These are phyloP conservation scores for Nothopassalora personata DNA, from an alignment of 2,329 filamentous ascomycete species.

Conservation along the genomic window DNA sequence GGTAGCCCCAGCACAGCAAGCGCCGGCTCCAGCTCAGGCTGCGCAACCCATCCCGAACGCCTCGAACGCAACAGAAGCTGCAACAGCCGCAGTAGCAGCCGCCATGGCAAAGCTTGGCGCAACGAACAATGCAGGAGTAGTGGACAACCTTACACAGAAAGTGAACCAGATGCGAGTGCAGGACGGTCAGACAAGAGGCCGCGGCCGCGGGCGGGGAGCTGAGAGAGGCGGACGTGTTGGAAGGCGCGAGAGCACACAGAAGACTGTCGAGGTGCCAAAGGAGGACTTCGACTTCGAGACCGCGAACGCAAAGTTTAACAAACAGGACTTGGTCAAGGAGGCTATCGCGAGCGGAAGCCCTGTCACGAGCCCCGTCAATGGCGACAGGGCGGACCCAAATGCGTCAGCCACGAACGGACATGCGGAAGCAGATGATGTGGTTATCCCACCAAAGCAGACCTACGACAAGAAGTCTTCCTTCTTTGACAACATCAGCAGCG, in stretches of 20 bases:
- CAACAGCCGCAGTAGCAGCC: conserved; percentile 70
- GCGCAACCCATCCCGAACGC: conserved; percentile 19
- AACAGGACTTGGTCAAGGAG: conserved; percentile 82
- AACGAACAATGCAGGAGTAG: conserved; percentile 20
- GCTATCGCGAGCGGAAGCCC: conserved; percentile 75
- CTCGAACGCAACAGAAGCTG: conserved; percentile 63
- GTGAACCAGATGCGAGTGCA: conserved; percentile 66
- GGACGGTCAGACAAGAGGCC: conserved; percentile 33
- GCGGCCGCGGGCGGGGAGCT: conserved; percentile 46
- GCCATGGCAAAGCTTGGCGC: conserved; percentile 69
- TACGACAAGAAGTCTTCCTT: conserved; percentile 91
- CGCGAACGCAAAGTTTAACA: conserved; percentile 83
- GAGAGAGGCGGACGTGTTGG: conserved; percentile 34
- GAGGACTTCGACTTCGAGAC: conserved; percentile 89
- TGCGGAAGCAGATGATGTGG: conserved; percentile 34
- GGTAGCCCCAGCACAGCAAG: conserved; percentile 7
- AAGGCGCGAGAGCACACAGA: conserved; percentile 33
- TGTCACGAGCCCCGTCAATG: conserved; percentile 37
- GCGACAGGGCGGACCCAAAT: conserved; percentile 20
- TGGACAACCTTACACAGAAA: conserved; percentile 69
- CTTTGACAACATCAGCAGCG: conserved; percentile 97
- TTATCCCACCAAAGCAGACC: conserved; percentile 40
- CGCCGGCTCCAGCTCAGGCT: conserved; percentile 9
- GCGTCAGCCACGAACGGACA: conserved; percentile 27
- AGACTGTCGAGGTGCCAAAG: conserved; percentile 74